These are phyloP conservation scores for Penicillium italicum DNA, from an alignment of 2,329 filamentous ascomycete genomes.

Conservation along the genomic window DNA sequence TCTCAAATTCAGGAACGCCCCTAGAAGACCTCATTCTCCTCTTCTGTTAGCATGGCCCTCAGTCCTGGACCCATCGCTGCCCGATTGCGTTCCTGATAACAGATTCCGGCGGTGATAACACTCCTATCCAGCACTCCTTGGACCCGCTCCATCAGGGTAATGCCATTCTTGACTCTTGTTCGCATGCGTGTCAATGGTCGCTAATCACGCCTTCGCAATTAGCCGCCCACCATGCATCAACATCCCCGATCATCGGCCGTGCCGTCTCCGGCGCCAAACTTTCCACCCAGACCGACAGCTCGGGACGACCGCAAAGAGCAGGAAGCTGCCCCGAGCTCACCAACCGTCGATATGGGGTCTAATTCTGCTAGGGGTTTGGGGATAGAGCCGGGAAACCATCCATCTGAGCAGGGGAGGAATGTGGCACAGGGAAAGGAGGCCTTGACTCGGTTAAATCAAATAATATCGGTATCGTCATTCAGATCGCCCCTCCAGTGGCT, in stretches of 20 bases:
- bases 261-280: constrained; percentile 65
- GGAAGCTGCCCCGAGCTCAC: constrained; percentile 52
- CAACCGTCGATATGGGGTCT: constrained; percentile 50
- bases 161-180: not conserved
- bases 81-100: constrained; percentile 36
- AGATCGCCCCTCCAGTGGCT: not conserved
- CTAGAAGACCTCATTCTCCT: constrained; percentile 4
- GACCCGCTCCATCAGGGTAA: constrained; percentile 16
- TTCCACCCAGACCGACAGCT: constrained; percentile 66
- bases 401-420: constrained; percentile 39
- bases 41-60: constrained; percentile 41
- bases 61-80: constrained; percentile 28
- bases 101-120: constrained; percentile 22
- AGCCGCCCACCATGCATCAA: constrained; percentile 70
- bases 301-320: constrained; percentile 73
- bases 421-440: constrained; percentile 61
- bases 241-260: constrained; percentile 69
- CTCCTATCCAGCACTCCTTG: constrained; percentile 8
- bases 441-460: constrained; percentile 80
- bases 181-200: not conserved
- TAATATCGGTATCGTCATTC: constrained; percentile 67
- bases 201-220: not conserved
- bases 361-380: constrained; percentile 51
- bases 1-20: constrained; percentile 1
- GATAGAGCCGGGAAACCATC: constrained; percentile 49